Base-by-base conservation (phyloP, 2,329 filamentous ascomycete species). In the Penicillium sp. region DNA sequence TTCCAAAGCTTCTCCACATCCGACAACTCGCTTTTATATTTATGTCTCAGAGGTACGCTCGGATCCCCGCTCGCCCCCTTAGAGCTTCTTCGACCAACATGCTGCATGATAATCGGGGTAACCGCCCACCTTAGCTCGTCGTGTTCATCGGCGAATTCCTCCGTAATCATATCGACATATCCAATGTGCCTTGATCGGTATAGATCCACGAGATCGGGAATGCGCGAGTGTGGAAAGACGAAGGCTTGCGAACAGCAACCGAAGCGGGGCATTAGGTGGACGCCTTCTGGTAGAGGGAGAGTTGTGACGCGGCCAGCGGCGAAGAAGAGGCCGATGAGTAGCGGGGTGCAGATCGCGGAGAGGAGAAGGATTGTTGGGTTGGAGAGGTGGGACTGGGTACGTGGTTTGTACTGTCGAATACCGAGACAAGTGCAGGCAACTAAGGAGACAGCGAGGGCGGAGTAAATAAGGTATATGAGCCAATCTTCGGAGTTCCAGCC, bases 401-500 rank as follows among this genome's bases (percentile, higher is more conserved):
- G 33, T 9, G 56, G 48, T 19, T n/a, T 9, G 19, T 53, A 14
- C 45, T 55, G 41, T 48, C 37, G 54, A 5, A 59, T 21, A 11
- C 64, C 57, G 10, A 58, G 29, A 22, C 35, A 19, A 9, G 8
- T 24, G 19, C 52, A 44, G n/a, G 46, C 55, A 21, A 53, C 41
- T n/a, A 47, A 14, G 19, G 7, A 13, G 22, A 53, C 53, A 3
- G 51, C 48, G 26, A 67, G 22, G 5, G 74, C 26, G 1, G 75
- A 77, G 56, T 64, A 71, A 41, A 69, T 65, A 4, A 77, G 55
- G 52, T 79, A 78, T 4, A 54, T 67, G 0, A 51, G 59, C 76
- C 75, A 79, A 39, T 75, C 63, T 59, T 80, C 76, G 8, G 67
- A 67, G 51, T 80, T 79, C 78, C 77, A 80, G 51, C 77, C 77